Base-by-base conservation (phyloP, 179 eudicot genomes). In the Dionaea muscipula region DNA sequence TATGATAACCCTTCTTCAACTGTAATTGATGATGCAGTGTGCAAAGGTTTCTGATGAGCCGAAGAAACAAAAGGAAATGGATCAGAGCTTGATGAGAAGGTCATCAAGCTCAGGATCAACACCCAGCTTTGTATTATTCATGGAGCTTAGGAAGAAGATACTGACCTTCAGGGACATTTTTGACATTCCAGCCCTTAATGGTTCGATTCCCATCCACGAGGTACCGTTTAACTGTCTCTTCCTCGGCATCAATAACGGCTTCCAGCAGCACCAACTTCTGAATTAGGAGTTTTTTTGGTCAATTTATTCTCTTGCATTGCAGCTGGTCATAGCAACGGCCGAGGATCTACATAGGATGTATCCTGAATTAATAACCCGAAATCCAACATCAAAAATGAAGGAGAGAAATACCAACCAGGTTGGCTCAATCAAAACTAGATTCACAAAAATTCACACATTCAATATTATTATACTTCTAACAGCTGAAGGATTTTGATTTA, bases 281-380 rank as follows among this genome's bases (percentile, higher is more conserved):
- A 48, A 16, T n/a, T 20, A 31, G n/a, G 11, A 27, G 7, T 37
- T 39, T 36, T 37, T 39, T 36, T n/a, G 22, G 35, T 31, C 35
- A 31, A 31, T 31, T n/a, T 54, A 31, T 53, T 25, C 15, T 23
- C 27, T 50, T 28, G 49, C 61, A 7, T 26, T 67, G 63, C 73
- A 91, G 98, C 67, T 91, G 75, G 58, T 87, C 67, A 73, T 77
- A 60, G 72, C 63, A 41, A 87, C 98, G 1, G 69, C 81, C 57
- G 82, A 87, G 43, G 98, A 91, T 62, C 72, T 91, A 24, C 89
- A 78, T 35, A 65, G 65, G 62, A 63, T 83, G 77, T 82, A 84
- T 72, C 96, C 98, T 41, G 76, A 80, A 57, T 58, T 79, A n/a
- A 77, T 80, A 41, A 66, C 72, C 16, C 54, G 47, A 22, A 47